A percentile compares a stretch with the other conserved stretches of the same genome.
phyloP scores from a whole-genome alignment of 176 grass and related monocot species.

The Avena atlantica region DNA sequence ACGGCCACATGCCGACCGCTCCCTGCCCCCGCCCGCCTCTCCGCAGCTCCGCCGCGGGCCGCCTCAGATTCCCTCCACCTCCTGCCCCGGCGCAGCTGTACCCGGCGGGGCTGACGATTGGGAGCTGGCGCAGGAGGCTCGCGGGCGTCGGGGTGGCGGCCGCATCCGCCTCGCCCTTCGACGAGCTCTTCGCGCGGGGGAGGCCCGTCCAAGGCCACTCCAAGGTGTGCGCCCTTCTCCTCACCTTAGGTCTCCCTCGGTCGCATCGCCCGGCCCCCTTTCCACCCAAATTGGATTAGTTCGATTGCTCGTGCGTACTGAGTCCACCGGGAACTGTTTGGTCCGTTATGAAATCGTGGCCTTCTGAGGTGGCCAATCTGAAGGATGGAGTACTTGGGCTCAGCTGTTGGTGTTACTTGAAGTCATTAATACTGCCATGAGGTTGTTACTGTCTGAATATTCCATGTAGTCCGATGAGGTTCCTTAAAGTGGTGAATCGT shows the following conservation, averaged over 20 bases:
- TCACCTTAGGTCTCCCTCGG: conserved; percentile 23
- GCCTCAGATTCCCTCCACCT: conserved; percentile 29
- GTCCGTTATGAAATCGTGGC: background rate
- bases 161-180: conserved; percentile 73
- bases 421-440: background rate
- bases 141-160: conserved; percentile 44
- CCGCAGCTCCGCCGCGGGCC: conserved; percentile 23
- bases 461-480: background rate
- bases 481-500: background rate
- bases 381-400: background rate
- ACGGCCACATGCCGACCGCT: conserved; percentile 58
- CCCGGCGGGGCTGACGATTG: conserved; percentile 1
- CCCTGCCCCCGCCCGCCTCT: conserved; percentile 47
- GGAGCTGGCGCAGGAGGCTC: conserved; percentile 42
- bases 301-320: background rate
- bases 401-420: background rate
- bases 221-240: conserved; percentile 49
- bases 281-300: background rate
- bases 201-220: conserved; percentile 41
- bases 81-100: background rate
- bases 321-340: background rate
- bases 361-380: background rate
- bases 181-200: conserved; percentile 64
- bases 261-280: conserved; percentile 2
- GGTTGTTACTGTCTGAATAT: background rate